Conservation (phyloP, 768 basidiomycete species). For the Amanita fuliginea region DNA sequence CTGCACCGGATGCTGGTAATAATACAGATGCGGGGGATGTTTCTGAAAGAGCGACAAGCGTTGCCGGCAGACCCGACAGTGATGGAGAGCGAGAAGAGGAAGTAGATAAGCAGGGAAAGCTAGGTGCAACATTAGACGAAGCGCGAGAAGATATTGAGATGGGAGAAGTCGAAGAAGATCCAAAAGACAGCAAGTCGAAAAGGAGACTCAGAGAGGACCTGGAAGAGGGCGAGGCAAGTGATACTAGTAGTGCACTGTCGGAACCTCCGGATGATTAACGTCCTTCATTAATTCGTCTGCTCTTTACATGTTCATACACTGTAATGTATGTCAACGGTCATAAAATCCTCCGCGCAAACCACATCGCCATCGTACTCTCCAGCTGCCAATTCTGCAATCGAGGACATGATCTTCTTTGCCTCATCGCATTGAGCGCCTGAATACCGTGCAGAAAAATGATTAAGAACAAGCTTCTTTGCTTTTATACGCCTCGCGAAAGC, state of each 20-base stretch:
- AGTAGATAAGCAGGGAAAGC: conserved; percentile 21
- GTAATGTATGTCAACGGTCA: conserved; percentile 49
- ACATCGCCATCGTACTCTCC: conserved; percentile 45
- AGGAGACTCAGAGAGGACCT: conserved; percentile 58
- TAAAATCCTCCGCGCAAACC: conserved; percentile 63
- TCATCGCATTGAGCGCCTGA: conserved; percentile 48
- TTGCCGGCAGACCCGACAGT: conserved; percentile 21
- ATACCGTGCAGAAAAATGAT: conserved; percentile 82
- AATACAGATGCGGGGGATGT: conserved; percentile 10
- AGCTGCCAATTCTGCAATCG: conserved; percentile 47
- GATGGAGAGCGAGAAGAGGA: conserved; percentile 25
- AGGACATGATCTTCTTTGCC: conserved; percentile 47
- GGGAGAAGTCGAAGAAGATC: conserved; percentile 80
- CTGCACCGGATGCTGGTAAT: conserved; percentile 27
- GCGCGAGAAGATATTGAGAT: conserved; percentile 67
- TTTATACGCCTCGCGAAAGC: conserved; percentile 58
- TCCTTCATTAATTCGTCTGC: conserved; percentile 11
- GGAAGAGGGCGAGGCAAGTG: conserved; percentile 83
- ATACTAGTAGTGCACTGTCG: conserved; percentile 66
- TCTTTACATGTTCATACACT: conserved; percentile 2
- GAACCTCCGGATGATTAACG: conserved; percentile 55
- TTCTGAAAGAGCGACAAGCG: conserved; percentile 10
- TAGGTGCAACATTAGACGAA: conserved; percentile 12
- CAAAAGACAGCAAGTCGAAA: conserved; percentile 37
- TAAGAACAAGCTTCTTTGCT: conserved; percentile 58